Base-by-base conservation (phyloP, 2,329 filamentous ascomycete species). In the Cytospora piceae region DNA sequence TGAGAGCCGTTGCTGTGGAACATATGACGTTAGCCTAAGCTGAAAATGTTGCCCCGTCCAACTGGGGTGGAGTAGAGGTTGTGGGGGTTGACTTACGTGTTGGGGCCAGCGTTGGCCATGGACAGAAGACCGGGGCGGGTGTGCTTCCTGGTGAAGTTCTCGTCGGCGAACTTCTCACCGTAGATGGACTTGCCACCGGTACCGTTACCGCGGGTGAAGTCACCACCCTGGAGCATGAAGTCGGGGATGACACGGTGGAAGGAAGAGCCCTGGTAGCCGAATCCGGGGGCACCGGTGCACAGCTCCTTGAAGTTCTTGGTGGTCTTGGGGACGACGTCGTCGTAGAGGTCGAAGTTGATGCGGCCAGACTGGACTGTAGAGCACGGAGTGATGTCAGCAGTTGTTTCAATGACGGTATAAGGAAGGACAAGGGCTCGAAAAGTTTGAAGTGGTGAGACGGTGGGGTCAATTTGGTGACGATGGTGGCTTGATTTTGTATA, bases 151-250 rank as follows among this genome's bases (percentile, higher is more conserved):
- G 80, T 76, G 85, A 96, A 96, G 90, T 96, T 96, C 90, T 97
- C 93, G 78, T 97, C 93, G 74, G 88, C 82, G 77, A 97, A 96
- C 86, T 94, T 95, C 82, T 96, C 92, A 74, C 93, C 93, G 81
- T 96, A 96, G 87, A 96, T 96, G 79, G 92, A 96, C 83, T 91
- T 91, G 81, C 93, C 92, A 82, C 92, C 93, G 67, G 93, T 94
- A 77, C 92, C 92, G 81, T 96, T 95, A 77, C 89, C 88, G 77
- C 91, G 91, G 81, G 93, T 96, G 85, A 96, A 96, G 86, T 96
- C 93, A 86, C 93, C 93, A 79, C 93, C 93, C 87, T 96, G 93
- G 74, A 96, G 90, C 93, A 96, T 96, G 87, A 96, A 96, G 66
- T 92, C 80, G 73, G 91, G 91, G 81, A 96, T 96, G 81, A 97